A percentile compares a stretch with the other conserved stretches of the same genome.
Evolutionary conservation across 352 stramenopile species (phyloP).

Genomic region (Pythium utonaiense): DNA sequence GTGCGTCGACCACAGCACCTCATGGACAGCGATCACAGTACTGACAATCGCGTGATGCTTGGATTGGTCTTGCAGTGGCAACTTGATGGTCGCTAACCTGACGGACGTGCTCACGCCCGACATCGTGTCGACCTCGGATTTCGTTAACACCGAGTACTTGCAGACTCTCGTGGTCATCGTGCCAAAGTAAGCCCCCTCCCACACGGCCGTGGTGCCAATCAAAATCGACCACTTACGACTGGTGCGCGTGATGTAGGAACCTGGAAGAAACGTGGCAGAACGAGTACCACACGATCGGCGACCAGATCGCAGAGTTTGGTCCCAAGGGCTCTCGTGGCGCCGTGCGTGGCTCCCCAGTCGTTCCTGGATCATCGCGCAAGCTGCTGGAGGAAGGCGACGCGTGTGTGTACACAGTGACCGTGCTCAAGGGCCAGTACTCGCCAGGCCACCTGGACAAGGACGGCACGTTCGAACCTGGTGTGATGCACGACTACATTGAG

Average conservation of each 20-base stretch:
- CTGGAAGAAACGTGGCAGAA: conserved; percentile 88
- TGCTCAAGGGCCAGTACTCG: conserved; percentile 95
- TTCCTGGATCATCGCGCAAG: conserved; percentile 90
- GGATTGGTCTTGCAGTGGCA: conserved; percentile 49
- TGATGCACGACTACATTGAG: conserved; percentile 93
- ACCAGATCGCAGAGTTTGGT: conserved; percentile 88
- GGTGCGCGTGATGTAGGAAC: conserved; percentile 37
- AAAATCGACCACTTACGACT: background rate
- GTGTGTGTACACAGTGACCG: conserved; percentile 93
- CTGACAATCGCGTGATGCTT: too few relatives aligned
- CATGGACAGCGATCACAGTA: too few relatives aligned
- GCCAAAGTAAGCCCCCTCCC: conserved; percentile 56
- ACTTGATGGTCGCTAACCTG: conserved; percentile 94
- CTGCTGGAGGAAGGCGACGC: conserved; percentile 92
- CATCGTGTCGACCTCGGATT: conserved; percentile 83
- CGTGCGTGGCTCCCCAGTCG: conserved; percentile 93
- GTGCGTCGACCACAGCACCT: too few relatives aligned
- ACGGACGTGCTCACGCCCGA: conserved; percentile 93
- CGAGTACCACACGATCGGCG: conserved; percentile 86
- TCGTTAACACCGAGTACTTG: conserved; percentile 97
- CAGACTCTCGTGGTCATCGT: conserved; percentile 96
- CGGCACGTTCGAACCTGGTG: conserved; percentile 88
- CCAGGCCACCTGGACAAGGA: conserved; percentile 82
- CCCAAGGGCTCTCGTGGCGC: conserved; percentile 88
- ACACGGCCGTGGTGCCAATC: background rate